These are phyloP conservation scores for Pinus tabuliformis DNA, from an alignment of 75 land plant genomes.

Conservation along the genomic window DNA sequence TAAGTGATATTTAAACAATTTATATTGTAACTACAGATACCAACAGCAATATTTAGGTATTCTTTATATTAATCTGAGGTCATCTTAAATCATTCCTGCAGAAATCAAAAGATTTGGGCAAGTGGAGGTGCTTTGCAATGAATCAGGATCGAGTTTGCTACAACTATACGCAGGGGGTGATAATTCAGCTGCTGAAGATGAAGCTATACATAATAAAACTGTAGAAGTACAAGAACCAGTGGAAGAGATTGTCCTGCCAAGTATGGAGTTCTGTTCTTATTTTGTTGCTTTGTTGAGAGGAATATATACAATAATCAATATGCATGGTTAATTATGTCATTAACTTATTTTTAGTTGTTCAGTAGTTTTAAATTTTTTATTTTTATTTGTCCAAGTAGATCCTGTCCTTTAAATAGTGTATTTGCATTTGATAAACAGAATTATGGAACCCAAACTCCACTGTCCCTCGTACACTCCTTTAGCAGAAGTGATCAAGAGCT, in stretches of 20 bases:
- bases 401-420: neutral
- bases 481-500: neutral
- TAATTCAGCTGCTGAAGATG: neutral
- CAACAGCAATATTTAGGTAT: neutral
- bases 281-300: neutral
- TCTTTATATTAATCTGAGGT: neutral
- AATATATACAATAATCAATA: neutral
- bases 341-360: neutral
- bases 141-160: neutral
- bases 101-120: neutral
- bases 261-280: neutral
- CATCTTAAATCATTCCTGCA: neutral
- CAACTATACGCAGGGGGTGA: neutral
- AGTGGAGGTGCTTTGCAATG: slow-evolving; percentile 3
- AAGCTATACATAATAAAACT: neutral
- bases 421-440: neutral
- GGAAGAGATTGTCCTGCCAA: neutral
- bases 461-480: neutral
- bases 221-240: neutral
- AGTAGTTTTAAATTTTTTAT: neutral
- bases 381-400: neutral
- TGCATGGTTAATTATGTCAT: neutral
- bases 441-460: neutral
- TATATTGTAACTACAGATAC: neutral
- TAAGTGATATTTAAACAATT: neutral